Conservation (phyloP, 148 eudicot species). For the Cornus florida region DNA sequence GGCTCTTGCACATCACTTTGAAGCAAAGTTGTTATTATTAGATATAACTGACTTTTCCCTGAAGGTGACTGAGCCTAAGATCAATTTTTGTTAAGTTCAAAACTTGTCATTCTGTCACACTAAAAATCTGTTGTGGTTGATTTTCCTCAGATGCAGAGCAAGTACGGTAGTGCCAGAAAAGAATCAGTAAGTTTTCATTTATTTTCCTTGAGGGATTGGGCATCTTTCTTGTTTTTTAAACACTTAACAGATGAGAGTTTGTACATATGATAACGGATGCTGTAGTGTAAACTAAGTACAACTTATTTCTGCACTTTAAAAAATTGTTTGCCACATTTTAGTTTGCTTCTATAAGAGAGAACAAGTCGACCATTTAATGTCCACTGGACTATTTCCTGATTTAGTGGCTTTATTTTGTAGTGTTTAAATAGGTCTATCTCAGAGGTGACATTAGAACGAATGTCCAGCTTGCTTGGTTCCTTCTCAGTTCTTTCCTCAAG, state of each 20-base stretch:
- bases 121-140: conserved; percentile 21
- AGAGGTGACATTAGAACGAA: conserved; percentile 63
- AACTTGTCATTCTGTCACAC: conserved; percentile 6
- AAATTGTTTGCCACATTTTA: background rate
- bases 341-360: background rate
- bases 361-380: background rate
- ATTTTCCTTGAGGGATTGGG: background rate
- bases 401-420: conserved; percentile 29
- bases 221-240: background rate
- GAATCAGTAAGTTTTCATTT: conserved; percentile 57
- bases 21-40: conserved; percentile 79
- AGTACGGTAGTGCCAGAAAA: conserved; percentile 67
- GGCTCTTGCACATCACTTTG: conserved; percentile 81
- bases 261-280: background rate
- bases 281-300: background rate
- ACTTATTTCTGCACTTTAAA: background rate
- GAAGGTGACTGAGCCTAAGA: conserved; percentile 41
- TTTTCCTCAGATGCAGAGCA: conserved; percentile 81
- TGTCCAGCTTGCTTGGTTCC: conserved; percentile 76
- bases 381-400: conserved; percentile 12
- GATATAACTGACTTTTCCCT: conserved; percentile 84
- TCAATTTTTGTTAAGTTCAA: background rate
- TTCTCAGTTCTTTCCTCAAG: conserved; percentile 52
- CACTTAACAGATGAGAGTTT: background rate
- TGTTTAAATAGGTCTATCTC: conserved; percentile 63